Conservation (phyloP, 1,284 basidiomycete genomes). For the Fomitopsis betulina region DNA sequence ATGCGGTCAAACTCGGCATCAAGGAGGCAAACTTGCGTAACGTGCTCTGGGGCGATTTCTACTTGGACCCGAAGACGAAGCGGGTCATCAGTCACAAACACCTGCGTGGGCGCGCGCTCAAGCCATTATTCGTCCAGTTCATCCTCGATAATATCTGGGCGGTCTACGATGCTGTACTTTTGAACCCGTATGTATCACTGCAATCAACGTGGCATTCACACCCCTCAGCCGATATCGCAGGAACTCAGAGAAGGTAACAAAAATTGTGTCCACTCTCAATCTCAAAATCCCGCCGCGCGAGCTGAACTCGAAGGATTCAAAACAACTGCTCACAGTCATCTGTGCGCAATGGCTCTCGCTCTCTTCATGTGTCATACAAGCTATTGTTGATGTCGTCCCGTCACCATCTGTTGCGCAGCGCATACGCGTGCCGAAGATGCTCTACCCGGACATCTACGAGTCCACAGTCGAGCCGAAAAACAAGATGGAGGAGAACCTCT, state of each 20-base stretch:
- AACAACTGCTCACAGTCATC: slow-evolving; percentile 80
- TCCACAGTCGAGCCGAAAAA: slow-evolving; percentile 59
- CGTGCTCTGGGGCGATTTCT: slow-evolving; percentile 98
- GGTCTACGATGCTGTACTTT: slow-evolving; percentile 85
- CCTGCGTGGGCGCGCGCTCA: slow-evolving; percentile 80
- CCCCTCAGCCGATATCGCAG: slow-evolving; percentile 34
- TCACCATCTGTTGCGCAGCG: slow-evolving; percentile 82
- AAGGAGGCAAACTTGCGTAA: slow-evolving; percentile 84
- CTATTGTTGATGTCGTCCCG: slow-evolving; percentile 90
- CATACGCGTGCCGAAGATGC: slow-evolving; percentile 86
- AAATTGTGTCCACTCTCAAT: slow-evolving; percentile 83
- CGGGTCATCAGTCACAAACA: slow-evolving; percentile 90
- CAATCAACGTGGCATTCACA: slow-evolving; percentile 4
- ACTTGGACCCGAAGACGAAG: slow-evolving; percentile 95
- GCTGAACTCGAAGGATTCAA: slow-evolving; percentile 87
- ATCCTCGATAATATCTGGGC: slow-evolving; percentile 98
- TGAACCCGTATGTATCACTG: slow-evolving; percentile 72
- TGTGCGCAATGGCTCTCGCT: slow-evolving; percentile 97
- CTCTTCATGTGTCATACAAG: slow-evolving; percentile 90
- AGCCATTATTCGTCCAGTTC: slow-evolving; percentile 98
- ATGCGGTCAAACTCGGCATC: slow-evolving; percentile 88
- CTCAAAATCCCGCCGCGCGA: slow-evolving; percentile 89
- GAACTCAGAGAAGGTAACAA: slow-evolving; percentile 83
- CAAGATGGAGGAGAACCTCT: slow-evolving; percentile 81
- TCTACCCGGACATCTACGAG: slow-evolving; percentile 77